These are phyloP conservation scores for Phytophthora megakarya DNA, from an alignment of 352 stramenopile genomes.

Conservation along the genomic window DNA sequence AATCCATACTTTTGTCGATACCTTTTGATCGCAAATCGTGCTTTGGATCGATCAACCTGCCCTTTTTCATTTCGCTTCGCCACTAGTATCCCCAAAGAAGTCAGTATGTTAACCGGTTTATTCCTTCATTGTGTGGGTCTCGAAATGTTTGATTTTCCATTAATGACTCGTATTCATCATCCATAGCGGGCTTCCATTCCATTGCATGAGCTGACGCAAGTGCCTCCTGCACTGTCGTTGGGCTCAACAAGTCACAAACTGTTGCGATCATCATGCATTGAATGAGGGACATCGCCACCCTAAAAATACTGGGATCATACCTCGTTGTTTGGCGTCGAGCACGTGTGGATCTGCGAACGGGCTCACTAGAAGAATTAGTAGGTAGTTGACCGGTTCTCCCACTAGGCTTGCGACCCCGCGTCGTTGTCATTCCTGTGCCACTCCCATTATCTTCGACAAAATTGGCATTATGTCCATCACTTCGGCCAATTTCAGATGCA, in stretches of 20 bases:
- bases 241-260: background rate
- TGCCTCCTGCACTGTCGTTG: background rate
- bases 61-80: conserved; percentile 7
- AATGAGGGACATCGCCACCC: no score
- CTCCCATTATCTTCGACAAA: background rate
- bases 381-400: background rate
- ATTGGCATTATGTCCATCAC: background rate
- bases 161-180: background rate
- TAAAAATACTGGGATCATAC: background rate
- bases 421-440: no score
- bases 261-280: no score
- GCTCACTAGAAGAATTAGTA: background rate
- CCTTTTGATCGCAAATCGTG: background rate
- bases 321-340: no score
- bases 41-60: background rate
- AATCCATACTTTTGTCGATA: conserved; percentile 12
- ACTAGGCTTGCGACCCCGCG: background rate
- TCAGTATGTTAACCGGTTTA: background rate
- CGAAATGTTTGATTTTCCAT: background rate
- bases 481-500: no score
- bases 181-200: background rate
- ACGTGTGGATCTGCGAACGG: background rate
- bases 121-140: background rate
- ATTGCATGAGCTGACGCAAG: background rate
- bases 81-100: background rate